These are phyloP conservation scores for Aspergillus luchuensis DNA, from an alignment of 2,329 filamentous ascomycete species.

Conservation along the genomic window DNA sequence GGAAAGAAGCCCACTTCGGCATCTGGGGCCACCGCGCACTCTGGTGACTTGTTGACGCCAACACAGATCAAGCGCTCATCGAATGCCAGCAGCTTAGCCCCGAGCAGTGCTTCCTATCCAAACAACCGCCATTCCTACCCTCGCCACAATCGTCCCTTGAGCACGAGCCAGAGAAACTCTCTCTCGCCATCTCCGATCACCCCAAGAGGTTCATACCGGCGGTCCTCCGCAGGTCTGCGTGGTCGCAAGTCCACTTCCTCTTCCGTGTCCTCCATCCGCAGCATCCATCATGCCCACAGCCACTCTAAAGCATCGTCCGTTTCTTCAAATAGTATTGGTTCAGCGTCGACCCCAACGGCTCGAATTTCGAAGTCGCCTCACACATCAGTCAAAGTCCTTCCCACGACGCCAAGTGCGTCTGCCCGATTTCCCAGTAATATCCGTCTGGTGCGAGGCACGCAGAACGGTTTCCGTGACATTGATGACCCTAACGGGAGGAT, in stretches of 20 bases:
- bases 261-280: constrained; percentile 88
- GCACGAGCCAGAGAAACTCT: constrained; percentile 62
- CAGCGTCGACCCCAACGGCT: constrained; percentile 67
- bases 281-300: constrained; percentile 82
- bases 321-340: constrained; percentile 75
- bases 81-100: constrained; percentile 44
- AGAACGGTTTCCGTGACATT: constrained; percentile 30
- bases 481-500: constrained; percentile 28
- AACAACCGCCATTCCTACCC: constrained; percentile 46
- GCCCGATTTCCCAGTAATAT: constrained; percentile 81
- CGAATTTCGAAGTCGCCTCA: constrained; percentile 74
- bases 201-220: constrained; percentile 80
- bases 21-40: constrained; percentile 27
- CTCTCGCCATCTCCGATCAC: constrained; percentile 85
- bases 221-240: constrained; percentile 78
- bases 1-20: constrained; percentile 30
- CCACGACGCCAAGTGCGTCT: constrained; percentile 76
- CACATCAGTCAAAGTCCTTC: constrained; percentile 90
- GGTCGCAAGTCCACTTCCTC: constrained; percentile 95
- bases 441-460: constrained; percentile 68
- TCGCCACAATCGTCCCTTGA: constrained; percentile 40
- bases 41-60: constrained; percentile 36
- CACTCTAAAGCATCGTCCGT: constrained; percentile 95
- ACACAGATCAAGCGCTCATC: constrained; percentile 45
- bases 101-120: constrained; percentile 46